Evolutionary conservation across 805 yeast genomes (phyloP), one percentile per base, ranked within the genome.

Genomic region (Lipomyces yamanashiensis): DNA sequence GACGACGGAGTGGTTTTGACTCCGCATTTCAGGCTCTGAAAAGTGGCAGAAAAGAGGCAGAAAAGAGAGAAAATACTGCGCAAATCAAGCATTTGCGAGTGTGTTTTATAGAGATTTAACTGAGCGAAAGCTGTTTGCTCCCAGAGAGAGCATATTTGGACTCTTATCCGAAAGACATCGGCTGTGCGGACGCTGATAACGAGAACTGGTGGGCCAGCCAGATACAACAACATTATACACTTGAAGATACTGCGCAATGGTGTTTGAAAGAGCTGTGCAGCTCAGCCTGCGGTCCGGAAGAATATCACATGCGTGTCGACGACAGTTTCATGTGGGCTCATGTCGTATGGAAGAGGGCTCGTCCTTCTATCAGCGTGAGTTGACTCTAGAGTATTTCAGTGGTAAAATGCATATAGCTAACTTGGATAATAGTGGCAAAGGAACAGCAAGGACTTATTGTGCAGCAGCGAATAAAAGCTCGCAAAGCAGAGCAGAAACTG

Each of bases 391-490:
- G 13, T 12, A 17, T 5, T 39, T 37, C 15, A 23, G 12, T 33
- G 9, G 3, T 45, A 45, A n/a, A n/a, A n/a, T n/a, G 12, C 50
- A 17, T 17, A 15, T 37, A 2, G 37, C 54, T 51, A 12, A n/a
- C 43, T 47, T 40, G 33, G 34, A 6, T 9, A 12, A 19, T 36
- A 56, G 59, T 56, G 59, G 59, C 59, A 28, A 56, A 56, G 54
- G 33, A 48, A 21, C 59, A 56, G 41, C 59, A 56, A 17, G 37
- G 40, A 13, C 40, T 48, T 2, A 56, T 56, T 19, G 53, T 56
- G 15, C 47, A 47, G 48, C 48, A 43, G 37, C 41, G 59, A 23
- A 40, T 56, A 19, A 34, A 37, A 12, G 53, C 54, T 19, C 53
- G 59, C 28, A 45, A 56, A 21, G 59, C 59, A 8, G 59, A 47